A percentile compares a stretch with the other conserved stretches of the same genome.
Conservation (phyloP, 495 filamentous ascomycete species). For the Podospora tetraspora region DNA sequence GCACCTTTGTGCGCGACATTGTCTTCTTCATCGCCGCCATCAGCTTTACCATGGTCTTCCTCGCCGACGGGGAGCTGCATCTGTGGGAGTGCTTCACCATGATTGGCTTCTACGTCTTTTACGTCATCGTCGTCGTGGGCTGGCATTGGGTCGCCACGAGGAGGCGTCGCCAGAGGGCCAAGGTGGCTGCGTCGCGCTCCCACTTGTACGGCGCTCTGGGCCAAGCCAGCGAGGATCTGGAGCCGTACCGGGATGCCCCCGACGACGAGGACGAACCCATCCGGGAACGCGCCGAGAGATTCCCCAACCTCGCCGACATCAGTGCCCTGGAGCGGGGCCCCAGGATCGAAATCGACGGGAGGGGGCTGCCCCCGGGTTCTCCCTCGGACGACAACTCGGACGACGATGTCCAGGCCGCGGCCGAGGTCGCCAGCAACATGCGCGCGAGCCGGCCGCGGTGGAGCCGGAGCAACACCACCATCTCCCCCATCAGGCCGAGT, state of each 20-base stretch:
- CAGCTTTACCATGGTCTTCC: constrained; percentile 78
- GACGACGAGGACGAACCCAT: constrained; percentile 60
- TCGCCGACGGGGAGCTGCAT: constrained; percentile 78
- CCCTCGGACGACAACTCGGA: constrained; percentile 72
- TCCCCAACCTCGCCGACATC: constrained; percentile 57
- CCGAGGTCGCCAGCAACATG: constrained; percentile 90
- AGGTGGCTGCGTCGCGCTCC: constrained; percentile 64
- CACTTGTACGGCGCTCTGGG: constrained; percentile 61
- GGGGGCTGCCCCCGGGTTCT: constrained; percentile 47
- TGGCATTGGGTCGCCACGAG: constrained; percentile 85
- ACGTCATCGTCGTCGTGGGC: constrained; percentile 78
- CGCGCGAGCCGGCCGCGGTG: constrained; percentile 68
- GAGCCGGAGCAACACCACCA: constrained; percentile 62
- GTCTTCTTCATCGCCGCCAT: constrained; percentile 88
- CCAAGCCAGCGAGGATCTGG: constrained; percentile 51
- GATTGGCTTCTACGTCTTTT: constrained; percentile 89
- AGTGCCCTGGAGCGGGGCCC: constrained; percentile 61
- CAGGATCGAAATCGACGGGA: constrained; percentile 43
- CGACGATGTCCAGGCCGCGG: constrained; percentile 63
- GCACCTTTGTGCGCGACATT: constrained; percentile 88
- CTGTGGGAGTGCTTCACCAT: constrained; percentile 86
- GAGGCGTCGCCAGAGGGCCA: constrained; percentile 52
- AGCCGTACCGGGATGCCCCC: constrained; percentile 54
- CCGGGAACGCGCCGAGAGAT: constrained; percentile 43
- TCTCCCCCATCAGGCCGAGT: constrained; percentile 83